Evolutionary conservation across 2,329 filamentous ascomycete genomes (phyloP).

Genomic region (Cladobotryum protrusum): DNA sequence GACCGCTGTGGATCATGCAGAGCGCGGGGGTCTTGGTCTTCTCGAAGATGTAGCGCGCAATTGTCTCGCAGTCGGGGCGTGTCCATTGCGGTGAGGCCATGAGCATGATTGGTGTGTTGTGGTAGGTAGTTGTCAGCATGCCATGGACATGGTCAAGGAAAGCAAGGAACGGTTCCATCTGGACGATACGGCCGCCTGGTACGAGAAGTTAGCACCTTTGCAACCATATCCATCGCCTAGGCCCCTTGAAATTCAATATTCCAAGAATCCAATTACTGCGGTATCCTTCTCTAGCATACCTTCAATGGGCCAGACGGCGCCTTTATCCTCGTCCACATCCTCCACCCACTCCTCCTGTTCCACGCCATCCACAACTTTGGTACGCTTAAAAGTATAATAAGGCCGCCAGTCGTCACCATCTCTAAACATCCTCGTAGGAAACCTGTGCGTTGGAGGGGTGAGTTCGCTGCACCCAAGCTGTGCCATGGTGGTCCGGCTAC

Average conservation of each 20-base stretch:
- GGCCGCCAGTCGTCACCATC: constrained; percentile 73
- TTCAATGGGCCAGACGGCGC: constrained; percentile 79
- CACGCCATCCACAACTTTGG: constrained; percentile 43
- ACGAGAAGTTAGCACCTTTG: not conserved
- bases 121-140: constrained; percentile 81
- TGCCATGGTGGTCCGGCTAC: constrained; percentile 83
- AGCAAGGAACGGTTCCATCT: constrained; percentile 91
- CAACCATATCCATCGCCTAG: not conserved
- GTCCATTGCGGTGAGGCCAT: constrained; percentile 90
- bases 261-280: not conserved
- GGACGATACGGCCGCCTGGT: constrained; percentile 69
- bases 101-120: constrained; percentile 91
- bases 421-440: constrained; percentile 92
- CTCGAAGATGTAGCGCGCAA: constrained; percentile 94
- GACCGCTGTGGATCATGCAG: constrained; percentile 79
- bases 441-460: constrained; percentile 78
- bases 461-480: constrained; percentile 88
- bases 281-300: constrained; percentile 32
- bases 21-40: constrained; percentile 93
- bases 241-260: not conserved
- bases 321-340: constrained; percentile 80
- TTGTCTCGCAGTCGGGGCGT: constrained; percentile 74
- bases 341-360: constrained; percentile 73
- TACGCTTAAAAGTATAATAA: constrained; percentile 66
- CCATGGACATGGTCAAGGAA: constrained; percentile 89